Base-by-base conservation (phyloP, 768 basidiomycete species). In the Russula sp. region DNA sequence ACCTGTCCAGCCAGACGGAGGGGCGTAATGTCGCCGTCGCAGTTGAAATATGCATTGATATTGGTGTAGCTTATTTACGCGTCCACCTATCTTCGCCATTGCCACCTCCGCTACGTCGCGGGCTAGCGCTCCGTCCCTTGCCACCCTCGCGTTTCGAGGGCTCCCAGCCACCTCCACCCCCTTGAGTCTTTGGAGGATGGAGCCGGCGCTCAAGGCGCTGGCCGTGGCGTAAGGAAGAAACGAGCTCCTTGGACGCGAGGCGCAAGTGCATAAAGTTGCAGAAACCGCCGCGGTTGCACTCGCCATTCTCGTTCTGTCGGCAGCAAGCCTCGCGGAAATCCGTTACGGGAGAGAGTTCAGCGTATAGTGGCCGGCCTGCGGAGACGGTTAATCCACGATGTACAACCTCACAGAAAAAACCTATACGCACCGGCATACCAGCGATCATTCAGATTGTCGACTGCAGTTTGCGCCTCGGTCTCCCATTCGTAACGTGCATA, bases 251-350 rank as follows among this genome's bases (percentile, higher is more conserved):
- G 35, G 93, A 90, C 5, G 95, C 91, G 22, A 93, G 81, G 14
- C 92, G 86, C 39, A 98, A 79, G 77, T 98, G 95, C 93, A 98
- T 97, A 72, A 99, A 99, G 75, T 99, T 98, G 76, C 96, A 98
- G 78, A 97, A 98, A 2, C 94, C 94, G 35, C 96, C 97, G 48
- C 97, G 87, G 70, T 96, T 96, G 75, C 97, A 99, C 75, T 96
- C 92, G 8, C 97, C 97, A 69, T 98, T 90, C 74, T 99, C 97
- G 70, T 99, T 98, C 75, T 99, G 97, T 52, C 97, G 85, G 74
- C 97, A 99, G 73, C 97, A 99, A 0, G 95, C 95, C 77, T 99
- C 97, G 55, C 95, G 87, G 75, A 99, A 99, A 76, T 99, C 97
- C 34, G 95, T 98, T 18, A 99, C 97, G 13, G 97, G 97, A 2